Percentiles rank a stretch among this genome's conserved stretches.
phyloP scores from a whole-genome alignment of 164 flowering plant species.

The Warburgia ugandensis region DNA sequence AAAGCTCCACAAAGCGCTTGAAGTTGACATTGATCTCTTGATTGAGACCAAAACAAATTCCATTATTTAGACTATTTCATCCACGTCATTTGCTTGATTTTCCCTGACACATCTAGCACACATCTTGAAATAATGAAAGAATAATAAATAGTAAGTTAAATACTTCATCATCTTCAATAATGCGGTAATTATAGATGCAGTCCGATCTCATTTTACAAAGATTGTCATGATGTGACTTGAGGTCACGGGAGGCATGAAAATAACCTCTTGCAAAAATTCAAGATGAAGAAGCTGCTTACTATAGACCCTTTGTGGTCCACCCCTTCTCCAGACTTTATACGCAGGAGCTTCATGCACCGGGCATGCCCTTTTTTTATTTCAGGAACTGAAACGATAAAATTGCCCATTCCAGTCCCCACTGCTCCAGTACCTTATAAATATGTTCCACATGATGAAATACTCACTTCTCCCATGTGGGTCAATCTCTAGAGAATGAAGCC shows the following conservation, averaged over 20 bases:
- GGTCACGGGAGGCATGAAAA: too few species aligned
- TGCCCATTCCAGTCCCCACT: constrained; percentile 7
- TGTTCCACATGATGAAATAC: too few species aligned
- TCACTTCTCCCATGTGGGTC: too few species aligned
- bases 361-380: too few species aligned
- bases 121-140: neutral
- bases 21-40: neutral
- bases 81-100: constrained; percentile 7
- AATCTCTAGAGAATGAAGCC: too few species aligned
- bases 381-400: neutral
- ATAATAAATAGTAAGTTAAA: neutral
- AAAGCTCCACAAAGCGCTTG: constrained; percentile 5
- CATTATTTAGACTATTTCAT: neutral
- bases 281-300: too few species aligned
- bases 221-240: too few species aligned
- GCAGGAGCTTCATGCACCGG: too few species aligned
- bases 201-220: neutral
- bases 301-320: too few species aligned
- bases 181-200: neutral
- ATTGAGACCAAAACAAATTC: neutral
- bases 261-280: too few species aligned
- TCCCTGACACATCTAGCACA: constrained; percentile 10
- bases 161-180: neutral
- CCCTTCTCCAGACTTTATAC: too few species aligned
- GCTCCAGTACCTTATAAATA: too few species aligned